Conservation (phyloP, 2,329 filamentous ascomycete genomes). For the Fusarium pseudocircinatum region DNA sequence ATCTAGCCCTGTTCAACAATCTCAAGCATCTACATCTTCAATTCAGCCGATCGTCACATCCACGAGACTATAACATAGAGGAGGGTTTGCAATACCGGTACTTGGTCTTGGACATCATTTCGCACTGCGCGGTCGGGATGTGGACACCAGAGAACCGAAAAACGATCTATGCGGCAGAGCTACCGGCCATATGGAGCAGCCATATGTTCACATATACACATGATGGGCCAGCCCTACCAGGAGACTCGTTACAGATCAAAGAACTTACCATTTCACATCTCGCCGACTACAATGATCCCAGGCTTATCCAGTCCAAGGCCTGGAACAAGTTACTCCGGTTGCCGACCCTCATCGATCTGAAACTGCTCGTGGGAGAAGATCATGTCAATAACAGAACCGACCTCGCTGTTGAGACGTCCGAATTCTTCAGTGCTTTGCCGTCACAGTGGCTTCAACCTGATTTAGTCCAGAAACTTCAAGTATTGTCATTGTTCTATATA, state of each 20-base stretch:
- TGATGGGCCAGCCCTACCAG: accelerated
- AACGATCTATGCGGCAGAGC: accelerated
- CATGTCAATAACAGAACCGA: accelerated
- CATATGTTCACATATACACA: not conserved
- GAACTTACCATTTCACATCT: constrained; percentile 1
- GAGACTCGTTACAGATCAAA: accelerated
- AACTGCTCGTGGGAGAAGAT: not conserved
- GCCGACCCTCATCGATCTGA: not conserved
- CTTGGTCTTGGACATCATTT: not conserved
- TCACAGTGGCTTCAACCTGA: constrained; percentile 17
- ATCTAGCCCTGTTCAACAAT: accelerated
- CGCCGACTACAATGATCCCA: not conserved
- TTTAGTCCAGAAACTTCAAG: constrained; percentile 35
- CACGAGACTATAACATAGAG: too few species aligned
- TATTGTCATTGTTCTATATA: constrained; percentile 50
- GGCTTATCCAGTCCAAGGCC: not conserved
- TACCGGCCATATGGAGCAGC: too few species aligned
- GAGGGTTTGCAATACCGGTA: too few species aligned
- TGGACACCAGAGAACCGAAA: accelerated
- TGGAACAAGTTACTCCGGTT: not conserved
- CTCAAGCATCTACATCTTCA: not conserved
- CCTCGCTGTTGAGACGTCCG: not conserved
- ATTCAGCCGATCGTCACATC: not conserved
- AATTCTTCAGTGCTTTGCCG: constrained; percentile 23
- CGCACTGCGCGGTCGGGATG: accelerated